Base-by-base conservation (phyloP, 2,329 filamentous ascomycete genomes). In the Ustulina deusta region DNA sequence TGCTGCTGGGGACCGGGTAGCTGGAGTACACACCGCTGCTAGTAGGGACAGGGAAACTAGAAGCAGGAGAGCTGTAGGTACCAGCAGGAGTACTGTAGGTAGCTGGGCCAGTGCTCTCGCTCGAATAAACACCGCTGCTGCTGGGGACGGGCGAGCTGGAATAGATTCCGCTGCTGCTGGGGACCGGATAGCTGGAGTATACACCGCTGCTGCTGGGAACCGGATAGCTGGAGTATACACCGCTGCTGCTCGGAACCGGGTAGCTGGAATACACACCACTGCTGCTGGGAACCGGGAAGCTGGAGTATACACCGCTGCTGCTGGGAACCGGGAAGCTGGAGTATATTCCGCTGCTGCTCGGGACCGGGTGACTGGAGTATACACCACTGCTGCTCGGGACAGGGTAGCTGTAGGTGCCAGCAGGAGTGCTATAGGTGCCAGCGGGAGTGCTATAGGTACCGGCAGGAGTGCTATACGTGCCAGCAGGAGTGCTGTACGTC, bases 1-100 rank as follows among this genome's bases (percentile, higher is more conserved):
- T 40, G 27, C 22, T 25, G 22, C 46, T 49, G 22, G 22, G 38
- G 15, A 34, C 29, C 2, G 59, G 46, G 38, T 48, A 55, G n/a
- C 63, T 29, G 9, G 61, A 52, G 20, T 63, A 65, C 20, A 46
- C 46, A 17, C 38, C 17, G 13, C 13, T 40, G 38, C 38, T 15
- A 15, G 38, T 13, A 40, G 38, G 38, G 13, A 13, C 13, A 11
- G 34, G 11, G 34, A 49, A 49, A 25, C 40, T 11, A 17, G 38
- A 9, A 20, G 11, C 52, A 11, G 64, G 60, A 20, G 59, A 54
- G 54, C 59, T 57, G 13, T 38, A 51, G 22, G 25, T 25, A 5
- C 34, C 52, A 17, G 36, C 32, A 13, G 49, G 42, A 7, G 48
- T 58, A 22, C 48, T 61, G 59, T n/a, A 38, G 7, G 29, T 20